These are phyloP conservation scores for Trichoderma lentiforme DNA, from an alignment of 2,329 filamentous ascomycete genomes.

Conservation along the genomic window DNA sequence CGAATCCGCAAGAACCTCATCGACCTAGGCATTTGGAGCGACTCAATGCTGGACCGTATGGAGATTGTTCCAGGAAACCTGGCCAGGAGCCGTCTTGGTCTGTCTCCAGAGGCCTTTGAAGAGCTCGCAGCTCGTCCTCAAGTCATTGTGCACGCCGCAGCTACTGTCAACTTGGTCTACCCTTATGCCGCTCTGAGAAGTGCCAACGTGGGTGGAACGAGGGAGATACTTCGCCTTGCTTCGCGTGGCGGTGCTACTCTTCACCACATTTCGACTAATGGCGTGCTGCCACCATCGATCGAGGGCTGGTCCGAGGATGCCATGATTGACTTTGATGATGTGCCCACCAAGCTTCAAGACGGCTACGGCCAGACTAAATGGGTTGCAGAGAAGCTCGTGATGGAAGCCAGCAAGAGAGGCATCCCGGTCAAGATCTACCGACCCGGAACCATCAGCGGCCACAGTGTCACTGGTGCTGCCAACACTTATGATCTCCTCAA, in stretches of 20 bases:
- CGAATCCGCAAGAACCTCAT: conserved; percentile 72
- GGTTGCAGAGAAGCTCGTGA: conserved; percentile 73
- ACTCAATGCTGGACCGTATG: conserved; percentile 73
- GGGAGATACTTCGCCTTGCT: conserved; percentile 70
- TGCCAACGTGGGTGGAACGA: conserved; percentile 76
- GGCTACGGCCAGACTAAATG: conserved; percentile 80
- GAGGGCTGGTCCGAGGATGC: conserved; percentile 69
- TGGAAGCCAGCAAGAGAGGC: conserved; percentile 65
- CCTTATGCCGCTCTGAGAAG: conserved; percentile 72
- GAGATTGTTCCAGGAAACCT: conserved; percentile 73
- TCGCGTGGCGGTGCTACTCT: conserved; percentile 65
- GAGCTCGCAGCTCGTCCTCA: conserved; percentile 63
- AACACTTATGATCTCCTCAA: conserved; percentile 78
- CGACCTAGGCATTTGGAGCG: conserved; percentile 74
- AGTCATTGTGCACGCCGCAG: conserved; percentile 74
- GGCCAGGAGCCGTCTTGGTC: conserved; percentile 64
- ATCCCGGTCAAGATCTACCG: conserved; percentile 69
- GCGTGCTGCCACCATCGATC: conserved; percentile 68
- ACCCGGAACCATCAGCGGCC: conserved; percentile 74
- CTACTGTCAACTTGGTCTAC: conserved; percentile 77
- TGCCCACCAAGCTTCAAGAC: conserved; percentile 65
- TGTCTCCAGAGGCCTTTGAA: conserved; percentile 62
- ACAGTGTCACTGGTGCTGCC: conserved; percentile 69
- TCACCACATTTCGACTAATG: conserved; percentile 77
- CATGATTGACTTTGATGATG: conserved; percentile 64